These are phyloP conservation scores for Sphaerulina populicola DNA, from an alignment of 2,329 filamentous ascomycete genomes.

Conservation along the genomic window DNA sequence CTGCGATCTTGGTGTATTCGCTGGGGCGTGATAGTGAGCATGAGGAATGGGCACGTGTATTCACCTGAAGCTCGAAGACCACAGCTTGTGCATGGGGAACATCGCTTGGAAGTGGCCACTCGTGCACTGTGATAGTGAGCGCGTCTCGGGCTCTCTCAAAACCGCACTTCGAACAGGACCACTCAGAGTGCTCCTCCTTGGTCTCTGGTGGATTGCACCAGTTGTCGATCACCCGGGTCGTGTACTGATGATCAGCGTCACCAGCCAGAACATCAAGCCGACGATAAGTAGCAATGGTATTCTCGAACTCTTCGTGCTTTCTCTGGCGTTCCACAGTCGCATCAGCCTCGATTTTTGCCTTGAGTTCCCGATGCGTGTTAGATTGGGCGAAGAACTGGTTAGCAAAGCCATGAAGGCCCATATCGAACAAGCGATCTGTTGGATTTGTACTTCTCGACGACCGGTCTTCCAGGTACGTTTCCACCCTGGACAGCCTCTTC, in stretches of 20 bases:
- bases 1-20: too few relatives aligned
- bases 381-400: constrained; percentile 39
- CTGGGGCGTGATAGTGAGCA: too few relatives aligned
- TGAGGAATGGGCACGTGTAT: too few relatives aligned
- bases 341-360: neutral
- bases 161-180: constrained; percentile 40
- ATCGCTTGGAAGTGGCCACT: constrained; percentile 43
- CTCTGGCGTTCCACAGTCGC: constrained; percentile 6
- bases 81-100: constrained; percentile 36
- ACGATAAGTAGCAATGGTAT: constrained; percentile 34
- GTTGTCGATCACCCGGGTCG: constrained; percentile 11
- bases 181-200: constrained; percentile 20
- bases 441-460: constrained; percentile 3
- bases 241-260: constrained; percentile 7
- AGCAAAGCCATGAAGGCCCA: constrained; percentile 32
- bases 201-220: constrained; percentile 28
- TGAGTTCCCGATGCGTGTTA: neutral
- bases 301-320: constrained; percentile 32
- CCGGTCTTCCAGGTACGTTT: constrained; percentile 41
- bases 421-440: neutral
- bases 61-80: constrained; percentile 44
- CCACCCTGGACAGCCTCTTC: constrained; percentile 43
- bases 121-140: constrained; percentile 43
- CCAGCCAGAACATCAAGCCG: constrained; percentile 23
- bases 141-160: constrained; percentile 32